Conservation (phyloP, 2,329 filamentous ascomycete genomes). For the Fonsecaea pedrosoi region DNA sequence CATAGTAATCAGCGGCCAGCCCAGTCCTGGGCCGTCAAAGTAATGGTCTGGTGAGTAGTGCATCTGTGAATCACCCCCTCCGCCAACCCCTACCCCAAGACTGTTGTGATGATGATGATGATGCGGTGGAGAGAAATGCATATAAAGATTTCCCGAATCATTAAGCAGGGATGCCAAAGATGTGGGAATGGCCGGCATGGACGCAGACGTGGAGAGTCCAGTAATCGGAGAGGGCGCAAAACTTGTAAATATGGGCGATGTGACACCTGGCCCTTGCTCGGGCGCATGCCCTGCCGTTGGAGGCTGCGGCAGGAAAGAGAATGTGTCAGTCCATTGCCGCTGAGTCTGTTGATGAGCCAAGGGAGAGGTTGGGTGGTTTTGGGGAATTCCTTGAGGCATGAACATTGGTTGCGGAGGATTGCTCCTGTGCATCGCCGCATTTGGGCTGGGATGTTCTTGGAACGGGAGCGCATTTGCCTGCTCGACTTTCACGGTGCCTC, state of each 20-base stretch:
- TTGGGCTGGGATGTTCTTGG: conserved; percentile 13
- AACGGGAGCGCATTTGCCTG: conserved; percentile 11
- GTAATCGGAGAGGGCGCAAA: conserved; percentile 17
- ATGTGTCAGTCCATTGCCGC: conserved; percentile 25
- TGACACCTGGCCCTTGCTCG: conserved; percentile 21
- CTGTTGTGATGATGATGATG: conserved; percentile 9
- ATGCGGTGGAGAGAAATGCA: conserved; percentile 31
- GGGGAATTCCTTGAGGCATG: conserved; percentile 21
- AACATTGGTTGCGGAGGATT: conserved; percentile 28
- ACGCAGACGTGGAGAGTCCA: conserved; percentile 18
- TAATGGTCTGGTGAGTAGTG: conserved; percentile 31
- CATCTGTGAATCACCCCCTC: conserved; percentile 29
- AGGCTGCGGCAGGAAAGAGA: conserved; percentile 26
- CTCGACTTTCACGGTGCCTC: conserved; percentile 10
- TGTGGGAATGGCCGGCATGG: conserved; percentile 28
- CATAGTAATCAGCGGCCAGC: conserved; percentile 34
- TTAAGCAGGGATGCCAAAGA: conserved; percentile 38
- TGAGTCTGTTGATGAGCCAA: conserved; percentile 17
- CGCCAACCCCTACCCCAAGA: not conserved
- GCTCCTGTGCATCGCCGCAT: conserved; percentile 11
- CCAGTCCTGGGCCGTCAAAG: conserved; percentile 28
- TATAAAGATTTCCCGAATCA: conserved; percentile 27
- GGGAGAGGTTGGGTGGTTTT: conserved; percentile 25
- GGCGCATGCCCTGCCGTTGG: conserved; percentile 8
- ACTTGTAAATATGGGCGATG: conserved; percentile 24